Evolutionary conservation across 1,284 basidiomycete species (phyloP), one percentile per base, ranked within the genome.

Genomic region (Spongiforma sp.): DNA sequence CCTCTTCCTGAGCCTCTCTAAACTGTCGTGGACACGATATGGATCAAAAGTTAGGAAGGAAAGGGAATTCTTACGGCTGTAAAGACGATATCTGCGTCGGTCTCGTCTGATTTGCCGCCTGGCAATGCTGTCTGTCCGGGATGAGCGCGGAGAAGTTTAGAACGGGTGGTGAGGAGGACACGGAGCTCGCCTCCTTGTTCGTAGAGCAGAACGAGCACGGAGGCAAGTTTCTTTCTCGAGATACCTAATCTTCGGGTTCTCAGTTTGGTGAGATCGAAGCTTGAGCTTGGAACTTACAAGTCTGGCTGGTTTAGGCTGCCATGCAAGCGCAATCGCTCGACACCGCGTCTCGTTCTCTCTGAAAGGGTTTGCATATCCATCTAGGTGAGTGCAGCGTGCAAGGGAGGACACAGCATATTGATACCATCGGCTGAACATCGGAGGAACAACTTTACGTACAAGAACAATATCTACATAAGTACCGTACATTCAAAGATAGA

Each of bases 1-100:
- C 89, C 79, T 96, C 94, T 78, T 96, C 94, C 66, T 86, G 76
- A 0, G 94, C 94, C 78, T 96, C 94, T 65, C 94, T 83, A 54
- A 85, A 84, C 93, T 95, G 70, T 59, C 36, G 21, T 30, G 24
- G n/a, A 32, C 26, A 36, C 30, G 10, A 28, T 37, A 57, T 19
- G 14, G 15, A 28, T 19, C n/a, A 9, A 17, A 52, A 54, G 11
- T 30, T 57, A 55, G 60, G 37, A 39, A 21, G 62, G 60, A 62
- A 52, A 34, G 28, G 39, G 60, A 24, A 30, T 32, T 70, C 88
- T 78, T 73, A 95, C 93, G 19, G 94, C 94, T 50, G 94, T 94
- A 56, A 84, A 79, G 15, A 90, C 75, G 1, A 90, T 79, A 70
- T 85, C 84, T 2, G 71, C 71, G 75, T 96, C 94, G 3, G 81